Percentiles rank a stretch among this genome's conserved stretches.
phyloP scores from a whole-genome alignment of 345 rosid species.

The Moricandia arvensis region DNA sequence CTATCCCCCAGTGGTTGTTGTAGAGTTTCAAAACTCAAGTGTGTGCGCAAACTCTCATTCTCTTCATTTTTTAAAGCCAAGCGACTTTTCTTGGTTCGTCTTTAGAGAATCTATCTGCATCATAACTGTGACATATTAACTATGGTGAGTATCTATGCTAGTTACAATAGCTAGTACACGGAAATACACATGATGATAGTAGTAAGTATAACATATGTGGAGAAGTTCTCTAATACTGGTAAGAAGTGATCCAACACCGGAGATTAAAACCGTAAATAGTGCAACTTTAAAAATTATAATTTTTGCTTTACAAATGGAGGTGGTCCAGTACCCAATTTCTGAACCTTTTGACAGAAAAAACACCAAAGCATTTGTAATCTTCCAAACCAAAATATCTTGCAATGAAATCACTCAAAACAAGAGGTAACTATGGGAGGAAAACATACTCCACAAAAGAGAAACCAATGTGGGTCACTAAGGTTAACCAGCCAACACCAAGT shows the following conservation, averaged over 20 bases:
- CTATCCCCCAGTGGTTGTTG: conserved; percentile 11
- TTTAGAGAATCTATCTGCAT: background rate
- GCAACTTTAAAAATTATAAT: background rate
- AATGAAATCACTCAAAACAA: background rate
- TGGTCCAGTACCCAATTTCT: background rate
- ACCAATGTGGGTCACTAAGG: background rate
- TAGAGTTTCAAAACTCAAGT: conserved; percentile 3
- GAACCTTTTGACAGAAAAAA: background rate
- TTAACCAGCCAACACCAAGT: background rate
- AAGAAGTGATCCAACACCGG: background rate
- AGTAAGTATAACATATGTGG: background rate
- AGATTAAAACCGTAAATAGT: background rate
- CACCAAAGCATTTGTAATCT: background rate
- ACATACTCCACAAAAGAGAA: background rate
- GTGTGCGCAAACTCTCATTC: conserved; percentile 12
- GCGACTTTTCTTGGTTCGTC: background rate
- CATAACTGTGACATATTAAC: background rate
- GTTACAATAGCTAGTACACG: background rate
- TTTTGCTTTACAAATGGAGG: background rate
- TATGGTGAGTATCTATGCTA: background rate
- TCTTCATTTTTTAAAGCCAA: conserved; percentile 6
- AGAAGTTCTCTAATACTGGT: background rate
- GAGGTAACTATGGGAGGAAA: background rate
- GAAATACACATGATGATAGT: background rate
- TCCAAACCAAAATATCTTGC: background rate